Conservation (phyloP, 352 stramenopile genomes). For the Globisporangium radiosum region DNA sequence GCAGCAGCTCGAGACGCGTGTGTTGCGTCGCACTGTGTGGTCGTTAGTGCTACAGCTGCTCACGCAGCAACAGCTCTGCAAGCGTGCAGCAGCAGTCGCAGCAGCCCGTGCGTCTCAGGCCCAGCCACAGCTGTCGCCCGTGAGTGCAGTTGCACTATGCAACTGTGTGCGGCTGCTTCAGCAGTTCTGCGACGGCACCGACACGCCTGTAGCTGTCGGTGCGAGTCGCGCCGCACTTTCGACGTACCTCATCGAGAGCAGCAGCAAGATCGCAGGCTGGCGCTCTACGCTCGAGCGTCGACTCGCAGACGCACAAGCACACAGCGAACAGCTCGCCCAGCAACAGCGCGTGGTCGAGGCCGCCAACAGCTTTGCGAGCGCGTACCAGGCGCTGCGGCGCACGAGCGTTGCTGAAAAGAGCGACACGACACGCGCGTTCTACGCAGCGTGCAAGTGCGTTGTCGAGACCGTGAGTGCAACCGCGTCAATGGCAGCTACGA, state of each 20-base stretch:
- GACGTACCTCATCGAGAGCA: conserved; percentile 36
- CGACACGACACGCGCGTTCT: conserved; percentile 32
- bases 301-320: conserved; percentile 24
- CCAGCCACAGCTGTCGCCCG: conserved; percentile 5
- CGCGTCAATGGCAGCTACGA: neutral
- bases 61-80: neutral
- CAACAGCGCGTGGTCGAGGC: conserved; percentile 23
- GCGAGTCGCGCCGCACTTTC: conserved; percentile 10
- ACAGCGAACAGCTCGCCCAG: conserved; percentile 8
- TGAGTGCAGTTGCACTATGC: conserved; percentile 29
- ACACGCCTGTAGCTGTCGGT: conserved; percentile 9
- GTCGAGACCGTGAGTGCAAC: conserved; percentile 30
- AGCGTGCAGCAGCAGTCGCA: conserved; percentile 1
- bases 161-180: conserved; percentile 42
- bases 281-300: conserved; percentile 34
- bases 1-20: conserved; percentile 12
- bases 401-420: conserved; percentile 26
- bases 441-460: conserved; percentile 30
- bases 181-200: conserved; percentile 30
- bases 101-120: neutral
- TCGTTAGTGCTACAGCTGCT: conserved; percentile 8
- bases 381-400: conserved; percentile 28
- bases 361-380: conserved; percentile 27
- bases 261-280: conserved; percentile 39
- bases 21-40: conserved; percentile 11